Conservation (phyloP, 75 land plant genomes). For the Ceratopteris richardii region DNA sequence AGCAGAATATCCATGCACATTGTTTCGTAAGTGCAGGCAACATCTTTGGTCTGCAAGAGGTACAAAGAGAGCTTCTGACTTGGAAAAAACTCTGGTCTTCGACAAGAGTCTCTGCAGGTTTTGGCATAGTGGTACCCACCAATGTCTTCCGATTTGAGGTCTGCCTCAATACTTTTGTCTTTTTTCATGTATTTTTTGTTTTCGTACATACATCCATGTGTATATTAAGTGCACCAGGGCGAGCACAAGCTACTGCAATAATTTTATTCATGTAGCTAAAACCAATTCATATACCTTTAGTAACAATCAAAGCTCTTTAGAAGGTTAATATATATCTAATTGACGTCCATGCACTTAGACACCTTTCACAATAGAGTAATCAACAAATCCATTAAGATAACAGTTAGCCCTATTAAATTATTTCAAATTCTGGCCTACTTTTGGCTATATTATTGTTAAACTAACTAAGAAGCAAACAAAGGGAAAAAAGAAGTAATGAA, state of each 20-base stretch:
- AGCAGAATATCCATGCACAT: slow-evolving; percentile 86
- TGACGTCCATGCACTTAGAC: too few species aligned
- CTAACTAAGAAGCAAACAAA: background rate
- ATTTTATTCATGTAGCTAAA: background rate
- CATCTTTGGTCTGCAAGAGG: slow-evolving; percentile 51
- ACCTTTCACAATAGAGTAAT: too few species aligned
- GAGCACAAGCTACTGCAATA: background rate
- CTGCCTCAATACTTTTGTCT: slow-evolving; percentile 9
- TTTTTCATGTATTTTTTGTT: too few species aligned
- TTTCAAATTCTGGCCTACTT: too few species aligned
- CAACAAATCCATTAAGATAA: too few species aligned
- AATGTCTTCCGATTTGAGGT: slow-evolving; percentile 89
- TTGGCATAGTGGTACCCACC: slow-evolving; percentile 81
- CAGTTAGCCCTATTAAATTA: too few species aligned
- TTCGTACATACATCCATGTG: background rate
- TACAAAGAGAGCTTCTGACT: slow-evolving; percentile 29
- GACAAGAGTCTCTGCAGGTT: slow-evolving; percentile 60
- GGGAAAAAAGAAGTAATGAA: background rate
- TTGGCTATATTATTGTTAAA: background rate
- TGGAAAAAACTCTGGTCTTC: slow-evolving; percentile 39
- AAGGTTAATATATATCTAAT: too few species aligned
- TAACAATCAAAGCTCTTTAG: background rate
- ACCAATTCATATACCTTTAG: background rate
- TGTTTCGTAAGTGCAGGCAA: slow-evolving; percentile 74
- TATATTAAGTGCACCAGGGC: too few species aligned